Evolutionary conservation across 805 yeast genomes (phyloP).

Genomic region (Kazachstania taianensis): DNA sequence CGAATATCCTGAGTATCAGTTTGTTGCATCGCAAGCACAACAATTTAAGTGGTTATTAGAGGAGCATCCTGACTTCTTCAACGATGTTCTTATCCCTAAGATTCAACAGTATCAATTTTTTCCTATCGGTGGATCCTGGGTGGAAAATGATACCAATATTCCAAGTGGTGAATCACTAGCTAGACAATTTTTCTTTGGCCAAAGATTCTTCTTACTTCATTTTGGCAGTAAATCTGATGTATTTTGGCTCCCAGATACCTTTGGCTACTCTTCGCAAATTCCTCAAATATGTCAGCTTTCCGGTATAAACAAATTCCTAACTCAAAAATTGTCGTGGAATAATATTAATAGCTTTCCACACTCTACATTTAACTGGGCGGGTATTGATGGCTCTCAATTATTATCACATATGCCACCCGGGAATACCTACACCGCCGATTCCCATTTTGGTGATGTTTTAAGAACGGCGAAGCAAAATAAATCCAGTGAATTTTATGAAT

Average conservation of each 20-base stretch:
- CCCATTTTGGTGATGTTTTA: conserved; percentile 85
- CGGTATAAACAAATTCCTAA: conserved; percentile 73
- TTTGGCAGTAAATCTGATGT: conserved; percentile 68
- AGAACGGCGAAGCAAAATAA: conserved; percentile 75
- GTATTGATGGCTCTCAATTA: conserved; percentile 87
- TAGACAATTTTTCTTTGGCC: conserved; percentile 86
- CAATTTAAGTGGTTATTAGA: conserved; percentile 86
- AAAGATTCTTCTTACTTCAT: conserved; percentile 66
- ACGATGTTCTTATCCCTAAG: conserved; percentile 48
- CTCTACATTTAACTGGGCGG: conserved; percentile 90
- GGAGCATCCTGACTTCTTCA: conserved; percentile 76
- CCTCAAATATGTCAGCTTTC: conserved; percentile 89
- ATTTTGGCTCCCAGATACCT: conserved; percentile 96
- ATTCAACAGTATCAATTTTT: conserved; percentile 66
- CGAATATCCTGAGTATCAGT: conserved; percentile 82
- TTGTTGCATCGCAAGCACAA: conserved; percentile 93
- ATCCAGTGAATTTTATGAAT: conserved; percentile 68
- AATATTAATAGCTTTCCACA: conserved; percentile 86
- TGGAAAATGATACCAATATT: conserved; percentile 90
- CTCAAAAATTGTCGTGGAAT: conserved; percentile 95
- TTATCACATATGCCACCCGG: conserved; percentile 97
- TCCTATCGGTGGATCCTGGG: conserved; percentile 97
- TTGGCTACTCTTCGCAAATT: conserved; percentile 90
- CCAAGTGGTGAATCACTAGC: conserved; percentile 90
- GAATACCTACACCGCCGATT: conserved; percentile 87